Evolutionary conservation across 164 flowering plant genomes (phyloP).

Genomic region (Houttuynia cordata): DNA sequence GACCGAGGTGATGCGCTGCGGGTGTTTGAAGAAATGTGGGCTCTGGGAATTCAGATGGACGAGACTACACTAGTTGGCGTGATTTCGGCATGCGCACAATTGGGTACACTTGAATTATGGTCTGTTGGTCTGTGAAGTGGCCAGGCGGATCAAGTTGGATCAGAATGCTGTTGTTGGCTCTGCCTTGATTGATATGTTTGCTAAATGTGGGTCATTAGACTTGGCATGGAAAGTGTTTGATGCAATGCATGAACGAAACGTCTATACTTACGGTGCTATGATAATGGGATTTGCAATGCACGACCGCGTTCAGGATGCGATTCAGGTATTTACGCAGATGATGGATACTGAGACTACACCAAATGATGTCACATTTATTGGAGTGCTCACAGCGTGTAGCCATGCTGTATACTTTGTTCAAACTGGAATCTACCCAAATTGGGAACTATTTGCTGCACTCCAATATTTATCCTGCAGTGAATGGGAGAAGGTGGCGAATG

Average conservation of each 20-base stretch:
- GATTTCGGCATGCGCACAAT: conserved; percentile 22
- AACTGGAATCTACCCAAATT: conserved; percentile 15
- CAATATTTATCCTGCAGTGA: conserved; percentile 18
- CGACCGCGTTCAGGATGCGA: conserved; percentile 12
- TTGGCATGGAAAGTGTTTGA: conserved; percentile 15
- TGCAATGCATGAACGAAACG: conserved; percentile 11
- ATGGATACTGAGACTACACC: conserved; percentile 9
- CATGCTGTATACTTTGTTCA: conserved; percentile 19
- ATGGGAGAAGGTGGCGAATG: conserved; percentile 11
- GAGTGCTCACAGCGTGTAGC: conserved; percentile 23
- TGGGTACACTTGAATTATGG: conserved; percentile 14
- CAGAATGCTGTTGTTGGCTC: conserved; percentile 16
- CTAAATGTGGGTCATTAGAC: conserved; percentile 19
- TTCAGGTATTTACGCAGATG: conserved; percentile 16
- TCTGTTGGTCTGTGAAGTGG: conserved; percentile 9
- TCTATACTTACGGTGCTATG: conserved; percentile 18
- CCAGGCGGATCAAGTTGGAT: conserved; percentile 8
- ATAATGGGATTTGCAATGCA: conserved; percentile 22
- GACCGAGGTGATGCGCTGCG: conserved; percentile 23
- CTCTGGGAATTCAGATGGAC: conserved; percentile 11
- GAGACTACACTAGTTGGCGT: conserved; percentile 19
- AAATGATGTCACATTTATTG: conserved; percentile 17
- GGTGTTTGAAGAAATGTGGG: conserved; percentile 15
- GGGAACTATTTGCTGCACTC: conserved; percentile 16
- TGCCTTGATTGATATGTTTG: conserved; percentile 24